Evolutionary conservation across 2,329 filamentous ascomycete genomes (phyloP).

Genomic region (Gnomoniopsis smithogilvyi): DNA sequence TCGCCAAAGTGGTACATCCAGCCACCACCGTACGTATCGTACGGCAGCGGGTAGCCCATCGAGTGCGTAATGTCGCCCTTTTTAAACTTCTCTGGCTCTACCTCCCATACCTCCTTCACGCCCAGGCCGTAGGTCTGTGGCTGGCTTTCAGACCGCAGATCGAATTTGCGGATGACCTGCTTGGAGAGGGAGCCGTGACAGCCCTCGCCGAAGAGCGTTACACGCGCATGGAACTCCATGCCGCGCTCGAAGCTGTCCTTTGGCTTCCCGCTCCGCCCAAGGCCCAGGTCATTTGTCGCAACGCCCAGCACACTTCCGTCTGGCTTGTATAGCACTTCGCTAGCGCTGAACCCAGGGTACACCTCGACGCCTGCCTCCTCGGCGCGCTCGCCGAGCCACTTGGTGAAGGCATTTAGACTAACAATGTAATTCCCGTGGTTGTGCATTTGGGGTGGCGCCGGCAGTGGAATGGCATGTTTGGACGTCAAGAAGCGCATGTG

Average conservation of each 20-base stretch:
- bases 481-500: constrained; percentile 94
- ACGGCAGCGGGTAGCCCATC: constrained; percentile 86
- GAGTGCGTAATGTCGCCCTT: constrained; percentile 84
- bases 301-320: constrained; percentile 92
- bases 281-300: constrained; percentile 90
- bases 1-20: constrained; percentile 99
- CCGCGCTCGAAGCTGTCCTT: constrained; percentile 92
- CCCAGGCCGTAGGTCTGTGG: constrained; percentile 94
- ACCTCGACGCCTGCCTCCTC: constrained; percentile 95
- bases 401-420: constrained; percentile 89
- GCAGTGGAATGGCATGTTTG: constrained; percentile 72
- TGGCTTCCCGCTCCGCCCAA: constrained; percentile 75
- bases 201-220: constrained; percentile 90
- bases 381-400: constrained; percentile 94
- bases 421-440: constrained; percentile 98
- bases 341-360: constrained; percentile 92
- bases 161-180: constrained; percentile 91
- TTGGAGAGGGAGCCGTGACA: constrained; percentile 96
- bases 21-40: constrained; percentile 91
- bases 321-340: constrained; percentile 81
- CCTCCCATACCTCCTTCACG: constrained; percentile 96
- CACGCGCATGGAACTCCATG: constrained; percentile 95
- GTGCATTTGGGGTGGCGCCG: constrained; percentile 93
- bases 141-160: constrained; percentile 82
- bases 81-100: constrained; percentile 87